Percentiles rank a stretch among this genome's conserved stretches.
Conservation (phyloP, 371 early-diverging fungal species). For the Mucor racemosus region DNA sequence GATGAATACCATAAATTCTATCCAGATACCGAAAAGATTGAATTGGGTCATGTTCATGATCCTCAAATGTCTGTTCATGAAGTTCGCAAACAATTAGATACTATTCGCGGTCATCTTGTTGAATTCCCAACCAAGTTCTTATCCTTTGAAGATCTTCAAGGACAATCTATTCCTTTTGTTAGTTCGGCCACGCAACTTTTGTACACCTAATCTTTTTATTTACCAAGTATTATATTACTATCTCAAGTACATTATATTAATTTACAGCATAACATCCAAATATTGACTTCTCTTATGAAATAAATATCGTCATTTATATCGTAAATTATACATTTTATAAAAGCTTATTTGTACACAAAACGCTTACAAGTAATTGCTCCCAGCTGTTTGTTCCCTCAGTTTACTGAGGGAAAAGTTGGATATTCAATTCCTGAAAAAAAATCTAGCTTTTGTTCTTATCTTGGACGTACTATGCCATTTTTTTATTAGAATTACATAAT, state of each 20-base stretch:
- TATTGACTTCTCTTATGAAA: too few relatives aligned
- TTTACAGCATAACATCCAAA: conserved; percentile 47
- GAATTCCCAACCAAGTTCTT: conserved; percentile 78
- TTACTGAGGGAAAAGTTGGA: too few relatives aligned
- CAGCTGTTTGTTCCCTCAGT: too few relatives aligned
- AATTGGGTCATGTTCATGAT: conserved; percentile 46
- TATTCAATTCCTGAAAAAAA: too few relatives aligned
- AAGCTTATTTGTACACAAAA: too few relatives aligned
- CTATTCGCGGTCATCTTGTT: conserved; percentile 71
- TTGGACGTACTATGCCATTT: too few relatives aligned
- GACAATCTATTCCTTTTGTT: conserved; percentile 43
- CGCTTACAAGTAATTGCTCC: too few relatives aligned
- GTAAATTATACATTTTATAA: too few relatives aligned
- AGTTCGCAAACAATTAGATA: conserved; percentile 46
- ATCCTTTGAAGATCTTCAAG: conserved; percentile 52
- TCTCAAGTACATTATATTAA: neutral
- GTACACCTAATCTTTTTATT: conserved; percentile 35
- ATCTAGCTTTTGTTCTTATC: too few relatives aligned
- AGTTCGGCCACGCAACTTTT: conserved; percentile 37
- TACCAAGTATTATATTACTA: neutral
- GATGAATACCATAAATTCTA: conserved; percentile 68
- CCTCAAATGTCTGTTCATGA: conserved; percentile 41
- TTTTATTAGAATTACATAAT: too few relatives aligned
- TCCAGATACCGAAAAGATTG: conserved; percentile 41
- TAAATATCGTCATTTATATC: too few relatives aligned